Evolutionary conservation across 495 filamentous ascomycete species (phyloP).

Genomic region (Aspergillus mulundensis): DNA sequence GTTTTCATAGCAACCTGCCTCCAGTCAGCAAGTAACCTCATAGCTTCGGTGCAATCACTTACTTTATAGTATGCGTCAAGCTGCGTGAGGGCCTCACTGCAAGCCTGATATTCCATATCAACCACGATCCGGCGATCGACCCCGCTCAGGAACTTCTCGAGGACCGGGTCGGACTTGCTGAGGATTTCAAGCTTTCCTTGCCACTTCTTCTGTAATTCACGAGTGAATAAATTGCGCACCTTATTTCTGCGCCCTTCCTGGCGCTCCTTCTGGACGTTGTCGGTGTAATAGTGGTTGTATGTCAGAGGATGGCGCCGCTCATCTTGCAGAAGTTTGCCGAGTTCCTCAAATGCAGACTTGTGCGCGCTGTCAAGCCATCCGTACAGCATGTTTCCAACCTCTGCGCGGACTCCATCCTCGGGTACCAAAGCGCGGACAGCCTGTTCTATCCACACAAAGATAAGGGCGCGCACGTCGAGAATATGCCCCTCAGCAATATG

Average conservation of each 20-base stretch:
- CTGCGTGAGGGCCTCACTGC: too few species aligned
- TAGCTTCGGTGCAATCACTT: too few species aligned
- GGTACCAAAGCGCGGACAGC: background rate
- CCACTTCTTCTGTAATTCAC: too few species aligned
- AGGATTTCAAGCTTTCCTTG: too few species aligned
- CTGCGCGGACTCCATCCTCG: background rate
- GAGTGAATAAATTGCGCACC: background rate
- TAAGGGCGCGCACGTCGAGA: constrained; percentile 11
- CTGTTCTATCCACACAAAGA: constrained; percentile 15
- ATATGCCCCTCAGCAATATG: constrained; percentile 10
- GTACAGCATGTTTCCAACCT: background rate
- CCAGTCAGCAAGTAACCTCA: background rate
- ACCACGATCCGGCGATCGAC: too few species aligned
- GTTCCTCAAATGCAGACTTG: constrained; percentile 25
- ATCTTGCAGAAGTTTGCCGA: constrained; percentile 41
- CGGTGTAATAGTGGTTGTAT: constrained; percentile 46
- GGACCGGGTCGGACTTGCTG: too few species aligned
- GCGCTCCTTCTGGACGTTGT: constrained; percentile 35
- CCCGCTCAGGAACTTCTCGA: too few species aligned
- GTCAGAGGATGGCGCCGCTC: constrained; percentile 39
- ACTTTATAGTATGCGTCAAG: too few species aligned
- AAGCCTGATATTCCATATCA: too few species aligned
- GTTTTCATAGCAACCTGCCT: constrained; percentile 33
- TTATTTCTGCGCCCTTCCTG: constrained; percentile 11
- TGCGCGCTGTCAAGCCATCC: constrained; percentile 17